Evolutionary conservation across 768 basidiomycete species (phyloP).

Genomic region (Amanita muscaria): DNA sequence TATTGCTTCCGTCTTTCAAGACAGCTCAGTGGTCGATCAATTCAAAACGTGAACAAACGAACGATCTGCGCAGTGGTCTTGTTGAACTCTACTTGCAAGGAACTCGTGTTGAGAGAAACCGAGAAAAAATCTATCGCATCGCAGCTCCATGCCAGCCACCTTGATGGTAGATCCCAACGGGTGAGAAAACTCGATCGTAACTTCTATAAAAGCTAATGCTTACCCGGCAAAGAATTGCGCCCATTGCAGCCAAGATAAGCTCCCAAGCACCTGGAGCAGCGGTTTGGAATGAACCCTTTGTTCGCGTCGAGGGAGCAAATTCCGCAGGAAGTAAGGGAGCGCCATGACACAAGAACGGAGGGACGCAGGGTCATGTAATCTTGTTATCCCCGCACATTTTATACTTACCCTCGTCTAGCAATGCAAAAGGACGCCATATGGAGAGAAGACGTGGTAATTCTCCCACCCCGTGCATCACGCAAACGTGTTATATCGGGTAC

Average conservation of each 20-base stretch:
- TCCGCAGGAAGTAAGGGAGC: constrained; percentile 39
- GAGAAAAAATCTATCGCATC: constrained; percentile 23
- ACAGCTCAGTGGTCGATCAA: background rate
- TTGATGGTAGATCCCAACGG: constrained; percentile 3
- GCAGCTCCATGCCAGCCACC: constrained; percentile 23
- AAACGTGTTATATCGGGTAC: too few relatives aligned
- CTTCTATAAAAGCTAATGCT: constrained; percentile 16
- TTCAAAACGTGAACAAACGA: constrained; percentile 1
- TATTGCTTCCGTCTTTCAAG: constrained; percentile 60
- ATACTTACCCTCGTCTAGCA: background rate
- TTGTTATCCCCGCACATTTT: background rate
- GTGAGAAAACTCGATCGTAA: background rate
- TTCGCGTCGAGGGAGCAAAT: constrained; percentile 35
- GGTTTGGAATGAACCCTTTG: constrained; percentile 23
- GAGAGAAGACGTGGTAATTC: too few relatives aligned
- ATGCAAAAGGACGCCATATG: too few relatives aligned
- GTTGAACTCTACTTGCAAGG: constrained; percentile 16
- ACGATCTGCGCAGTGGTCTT: constrained; percentile 17
- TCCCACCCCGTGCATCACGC: too few relatives aligned
- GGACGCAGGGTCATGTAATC: background rate
- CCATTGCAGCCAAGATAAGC: constrained; percentile 43
- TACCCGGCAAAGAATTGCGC: constrained; percentile 52
- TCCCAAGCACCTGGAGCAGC: constrained; percentile 31
- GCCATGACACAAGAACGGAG: constrained; percentile 17
- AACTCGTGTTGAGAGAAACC: constrained; percentile 18